Conservation (phyloP, 805 yeast genomes). For the Spencermartinsiella europaea region DNA sequence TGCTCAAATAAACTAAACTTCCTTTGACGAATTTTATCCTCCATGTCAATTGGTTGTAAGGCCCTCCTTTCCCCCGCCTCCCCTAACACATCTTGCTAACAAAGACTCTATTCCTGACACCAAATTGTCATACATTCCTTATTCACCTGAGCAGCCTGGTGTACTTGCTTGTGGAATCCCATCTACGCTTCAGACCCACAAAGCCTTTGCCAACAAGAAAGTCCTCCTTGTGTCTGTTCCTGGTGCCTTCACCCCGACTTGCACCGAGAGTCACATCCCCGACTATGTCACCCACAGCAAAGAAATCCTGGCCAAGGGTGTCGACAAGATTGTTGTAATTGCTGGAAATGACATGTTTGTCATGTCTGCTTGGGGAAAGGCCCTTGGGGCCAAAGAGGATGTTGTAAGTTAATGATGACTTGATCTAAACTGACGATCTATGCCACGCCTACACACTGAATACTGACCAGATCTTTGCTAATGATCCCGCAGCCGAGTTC, state of each 20-base stretch:
- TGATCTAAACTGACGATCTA: constrained; percentile 13
- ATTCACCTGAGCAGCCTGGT: constrained; percentile 24
- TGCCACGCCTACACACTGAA: no score
- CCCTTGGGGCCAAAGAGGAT: constrained; percentile 36
- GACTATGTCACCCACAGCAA: constrained; percentile 49
- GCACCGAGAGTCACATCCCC: constrained; percentile 68
- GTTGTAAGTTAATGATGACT: constrained; percentile 20
- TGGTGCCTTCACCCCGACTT: constrained; percentile 85
- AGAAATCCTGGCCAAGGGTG: constrained; percentile 53
- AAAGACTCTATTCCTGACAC: constrained; percentile 9
- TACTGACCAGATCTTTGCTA: constrained; percentile 43
- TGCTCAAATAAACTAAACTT: no score
- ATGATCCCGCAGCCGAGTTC: constrained; percentile 61
- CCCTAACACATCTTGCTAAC: no score
- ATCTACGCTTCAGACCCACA: constrained; percentile 30
- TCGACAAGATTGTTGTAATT: constrained; percentile 57
- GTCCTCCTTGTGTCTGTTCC: constrained; percentile 73
- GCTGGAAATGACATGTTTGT: constrained; percentile 73
- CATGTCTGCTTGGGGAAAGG: constrained; percentile 61
- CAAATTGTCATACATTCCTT: constrained; percentile 27
- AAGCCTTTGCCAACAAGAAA: constrained; percentile 41
- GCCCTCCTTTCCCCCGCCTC: no score
- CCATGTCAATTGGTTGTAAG: no score
- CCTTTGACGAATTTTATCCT: no score
- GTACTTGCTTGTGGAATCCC: constrained; percentile 38